Conservation (phyloP, 2,329 filamentous ascomycete species). For the Trichoderma sp. region DNA sequence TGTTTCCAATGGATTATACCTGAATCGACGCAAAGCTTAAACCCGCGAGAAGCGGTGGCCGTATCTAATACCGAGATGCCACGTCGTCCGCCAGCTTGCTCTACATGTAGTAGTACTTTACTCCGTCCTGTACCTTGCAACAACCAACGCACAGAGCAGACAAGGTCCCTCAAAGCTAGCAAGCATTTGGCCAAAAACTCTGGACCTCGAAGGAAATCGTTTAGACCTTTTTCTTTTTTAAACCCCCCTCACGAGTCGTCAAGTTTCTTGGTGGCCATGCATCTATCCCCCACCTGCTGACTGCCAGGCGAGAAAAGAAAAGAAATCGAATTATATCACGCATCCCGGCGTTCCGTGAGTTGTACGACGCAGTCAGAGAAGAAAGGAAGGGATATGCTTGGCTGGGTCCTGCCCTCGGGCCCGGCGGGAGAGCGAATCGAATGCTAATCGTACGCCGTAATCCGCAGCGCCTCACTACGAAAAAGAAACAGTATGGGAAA, state of each 20-base stretch:
- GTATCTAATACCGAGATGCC: slow-evolving; percentile 6
- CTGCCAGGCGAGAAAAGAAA: background rate
- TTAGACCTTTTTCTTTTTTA: background rate
- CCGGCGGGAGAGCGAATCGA: background rate
- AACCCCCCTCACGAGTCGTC: slow-evolving; percentile 8
- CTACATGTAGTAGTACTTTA: too few relatives aligned
- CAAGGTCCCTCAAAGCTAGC: background rate
- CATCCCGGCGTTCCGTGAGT: slow-evolving; percentile 9
- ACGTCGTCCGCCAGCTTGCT: background rate
- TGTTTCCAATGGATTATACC: background rate
- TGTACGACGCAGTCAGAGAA: background rate
- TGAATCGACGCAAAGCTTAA: background rate
- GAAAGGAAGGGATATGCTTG: background rate
- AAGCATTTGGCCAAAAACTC: background rate
- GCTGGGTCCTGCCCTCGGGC: background rate
- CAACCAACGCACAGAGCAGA: background rate
- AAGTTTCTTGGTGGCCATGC: background rate
- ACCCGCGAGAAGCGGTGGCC: background rate
- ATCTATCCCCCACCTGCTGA: slow-evolving; percentile 5
- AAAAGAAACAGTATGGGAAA: background rate
- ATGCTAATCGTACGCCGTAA: slow-evolving; percentile 6
- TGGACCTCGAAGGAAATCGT: background rate
- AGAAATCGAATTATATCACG: background rate
- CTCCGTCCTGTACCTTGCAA: too few relatives aligned
- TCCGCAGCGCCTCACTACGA: background rate